Conservation (phyloP, 768 basidiomycete species). For the Suillus fuscotomentosus region DNA sequence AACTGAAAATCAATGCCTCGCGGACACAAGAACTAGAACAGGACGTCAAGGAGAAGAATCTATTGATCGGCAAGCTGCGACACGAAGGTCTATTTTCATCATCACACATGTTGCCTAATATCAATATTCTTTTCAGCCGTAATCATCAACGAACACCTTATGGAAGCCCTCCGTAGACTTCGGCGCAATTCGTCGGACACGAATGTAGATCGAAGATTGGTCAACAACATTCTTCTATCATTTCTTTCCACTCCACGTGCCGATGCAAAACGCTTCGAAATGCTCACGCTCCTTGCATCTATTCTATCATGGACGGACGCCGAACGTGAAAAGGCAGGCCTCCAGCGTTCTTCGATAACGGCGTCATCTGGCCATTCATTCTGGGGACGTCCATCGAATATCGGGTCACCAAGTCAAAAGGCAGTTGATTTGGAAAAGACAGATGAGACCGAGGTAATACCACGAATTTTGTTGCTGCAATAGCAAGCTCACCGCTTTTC, state of each 20-base stretch:
- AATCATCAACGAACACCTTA: constrained; percentile 96
- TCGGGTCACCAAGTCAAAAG: constrained; percentile 32
- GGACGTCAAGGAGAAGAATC: constrained; percentile 92
- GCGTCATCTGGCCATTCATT: constrained; percentile 18
- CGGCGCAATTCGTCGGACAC: constrained; percentile 79
- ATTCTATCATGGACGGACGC: constrained; percentile 91
- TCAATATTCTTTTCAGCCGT: constrained; percentile 57
- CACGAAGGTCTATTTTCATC: constrained; percentile 72
- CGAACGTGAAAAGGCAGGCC: constrained; percentile 89
- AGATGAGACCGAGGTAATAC: constrained; percentile 76
- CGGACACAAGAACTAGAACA: constrained; percentile 76
- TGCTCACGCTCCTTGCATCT: constrained; percentile 84
- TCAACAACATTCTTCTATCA: constrained; percentile 89
- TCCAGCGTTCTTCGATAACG: constrained; percentile 51
- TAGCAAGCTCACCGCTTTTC: neutral
- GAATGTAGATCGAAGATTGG: constrained; percentile 90
- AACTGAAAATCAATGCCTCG: constrained; percentile 62
- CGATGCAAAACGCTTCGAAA: constrained; percentile 95
- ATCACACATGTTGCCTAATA: neutral
- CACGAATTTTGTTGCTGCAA: neutral
- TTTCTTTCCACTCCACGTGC: constrained; percentile 90
- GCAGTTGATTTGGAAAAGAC: constrained; percentile 69
- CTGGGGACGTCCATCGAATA: constrained; percentile 24
- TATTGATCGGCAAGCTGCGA: constrained; percentile 91
- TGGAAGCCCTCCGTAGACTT: constrained; percentile 94